Evolutionary conservation across 768 basidiomycete genomes (phyloP), one percentile per base, ranked within the genome.

Genomic region (Albatrellus ellisii): DNA sequence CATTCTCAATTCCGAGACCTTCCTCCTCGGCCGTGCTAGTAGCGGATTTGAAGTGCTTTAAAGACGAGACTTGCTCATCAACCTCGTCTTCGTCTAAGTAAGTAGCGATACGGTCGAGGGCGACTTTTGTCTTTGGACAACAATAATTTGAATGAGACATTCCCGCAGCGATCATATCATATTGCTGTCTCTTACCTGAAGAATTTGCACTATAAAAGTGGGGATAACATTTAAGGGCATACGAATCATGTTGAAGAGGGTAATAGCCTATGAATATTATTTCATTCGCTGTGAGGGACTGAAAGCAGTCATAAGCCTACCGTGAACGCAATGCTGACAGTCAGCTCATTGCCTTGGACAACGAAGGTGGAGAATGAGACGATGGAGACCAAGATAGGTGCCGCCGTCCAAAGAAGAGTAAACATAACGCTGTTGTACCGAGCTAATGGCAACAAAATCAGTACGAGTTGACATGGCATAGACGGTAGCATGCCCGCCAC

Each of bases 241-340:
- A 25, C 80, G 70, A 52, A 95, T 68, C 90, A 95, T 90, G 35
- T 68, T 68, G 59, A 94, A 94, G 32, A 94, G 58, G 0, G 87
- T 73, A 26, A 95, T 82, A 0, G 88, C 67, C 73, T 80, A 38
- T 2, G 15, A 42, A 27, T 39, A 10, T 1, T 3, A 17, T 38
- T 21, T 41, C 21, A 28, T 46, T 25, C 26, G 24, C 15, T 21
- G 39, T n/a, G 28, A 9, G 36, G 26, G 26, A 14, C 25, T 26
- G 14, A 43, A 11, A 14, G 10, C 6, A 24, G 7, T n/a, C 15
- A 39, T 21, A 5, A 28, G 63, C 74, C 26, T 32, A 79, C 79
- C 33, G 91, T 94, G 55, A 94, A 94, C 0, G 92, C 91, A 14
- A 76, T 69, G 7, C 80, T 68, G 37, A 91, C 68, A 0, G 86